Base-by-base conservation (phyloP, 129 eudicot species). In the Escallonia rubra region DNA sequence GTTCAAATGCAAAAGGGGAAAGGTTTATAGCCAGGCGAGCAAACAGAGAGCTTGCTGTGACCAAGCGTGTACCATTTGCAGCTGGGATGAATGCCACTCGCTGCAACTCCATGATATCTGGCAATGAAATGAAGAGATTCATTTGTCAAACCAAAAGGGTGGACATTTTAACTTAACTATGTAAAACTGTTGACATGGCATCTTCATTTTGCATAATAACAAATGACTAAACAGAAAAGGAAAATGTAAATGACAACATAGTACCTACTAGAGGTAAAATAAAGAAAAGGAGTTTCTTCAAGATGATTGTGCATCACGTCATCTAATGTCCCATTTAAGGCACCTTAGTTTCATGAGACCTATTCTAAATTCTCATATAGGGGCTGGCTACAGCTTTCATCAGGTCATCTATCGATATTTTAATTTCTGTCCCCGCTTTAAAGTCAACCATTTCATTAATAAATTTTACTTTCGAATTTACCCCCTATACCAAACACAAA, bases 1-100 rank as follows among this genome's bases (percentile, higher is more conserved):
- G 97, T 76, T 94, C 99, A 67, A 94, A 94, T 58, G 93, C 99
- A 79, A 94, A 94, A 59, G 99, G 99, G 11, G 99, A 94, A 54
- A 94, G 90, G 57, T 94, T 94, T 42, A 94, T 86, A 3, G 85
- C 72, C 76, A 94, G 63, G 50, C 96, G 96, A 58, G 95, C 84
- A 79, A 82, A 94, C 52, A 94, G 97, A 38, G 85, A 90, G 66
- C 83, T 90, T 63, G 97, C 86, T 65, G 87, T 74, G 72, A 94
- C 97, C 82, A 94, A 79, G 39, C 99, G 97, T 40, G 99, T 94
- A 61, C 99, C 96, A 64, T 94, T 94, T 74, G 97, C 99, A 81
- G 90, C 97, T 65, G 99, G 97, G 78, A 94, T 74, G 81, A 94
- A 94, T 52, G 99, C 99, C 56, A 94, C 96, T 76, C 67, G 80